Evolutionary conservation across 192 early-diverging fungal genomes (phyloP).

Genomic region (Pecoramyces ruminantium): DNA sequence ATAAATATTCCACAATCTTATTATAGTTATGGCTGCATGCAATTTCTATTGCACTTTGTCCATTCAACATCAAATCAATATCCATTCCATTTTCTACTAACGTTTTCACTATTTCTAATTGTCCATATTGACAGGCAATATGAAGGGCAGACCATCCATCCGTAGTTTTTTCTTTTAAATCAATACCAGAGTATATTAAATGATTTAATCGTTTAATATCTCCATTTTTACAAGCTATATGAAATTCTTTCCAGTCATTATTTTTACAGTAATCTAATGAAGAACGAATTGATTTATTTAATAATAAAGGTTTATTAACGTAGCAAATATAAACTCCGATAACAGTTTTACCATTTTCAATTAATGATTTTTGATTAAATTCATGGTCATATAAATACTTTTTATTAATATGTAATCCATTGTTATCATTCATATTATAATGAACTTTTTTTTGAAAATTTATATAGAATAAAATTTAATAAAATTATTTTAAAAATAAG

Average conservation of each 20-base stretch:
- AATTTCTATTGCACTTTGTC: not conserved
- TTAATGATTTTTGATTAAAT: no score
- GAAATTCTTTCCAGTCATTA: not conserved
- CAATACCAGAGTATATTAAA: not conserved
- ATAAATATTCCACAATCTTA: not conserved
- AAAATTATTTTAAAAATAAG: no score
- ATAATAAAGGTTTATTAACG: no score
- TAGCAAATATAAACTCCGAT: no score
- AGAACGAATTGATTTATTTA: no score
- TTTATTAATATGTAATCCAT: no score
- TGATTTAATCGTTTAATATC: not conserved
- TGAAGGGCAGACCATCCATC: not conserved
- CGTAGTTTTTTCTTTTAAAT: not conserved
- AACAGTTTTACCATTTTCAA: no score
- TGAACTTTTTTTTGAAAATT: no score
- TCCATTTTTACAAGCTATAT: not conserved
- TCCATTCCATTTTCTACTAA: not conserved
- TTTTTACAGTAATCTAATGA: not conserved
- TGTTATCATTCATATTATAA: no score
- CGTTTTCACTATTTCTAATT: not conserved
- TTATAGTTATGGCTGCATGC: not conserved
- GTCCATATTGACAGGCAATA: not conserved
- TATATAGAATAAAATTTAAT: no score
- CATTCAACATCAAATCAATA: not conserved
- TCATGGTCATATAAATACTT: no score